Conservation (phyloP, 2,329 filamentous ascomycete species). For the Canariomyces notabilis region DNA sequence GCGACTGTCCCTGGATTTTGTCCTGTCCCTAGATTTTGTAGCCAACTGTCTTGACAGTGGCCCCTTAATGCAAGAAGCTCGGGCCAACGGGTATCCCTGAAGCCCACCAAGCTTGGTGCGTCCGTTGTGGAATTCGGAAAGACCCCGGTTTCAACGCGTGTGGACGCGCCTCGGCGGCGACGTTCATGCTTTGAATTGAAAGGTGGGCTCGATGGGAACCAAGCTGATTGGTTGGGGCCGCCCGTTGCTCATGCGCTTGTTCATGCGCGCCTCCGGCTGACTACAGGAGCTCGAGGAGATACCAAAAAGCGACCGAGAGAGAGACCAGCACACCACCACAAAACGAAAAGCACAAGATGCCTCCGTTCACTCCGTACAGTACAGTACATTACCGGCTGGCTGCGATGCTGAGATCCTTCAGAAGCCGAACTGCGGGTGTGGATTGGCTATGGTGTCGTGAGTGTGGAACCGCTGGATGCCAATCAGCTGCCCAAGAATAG, state of each 20-base stretch:
- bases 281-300: no score
- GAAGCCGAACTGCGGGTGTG: slow-evolving; percentile 1
- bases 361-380: not conserved
- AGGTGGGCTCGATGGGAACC: not conserved
- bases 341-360: not conserved
- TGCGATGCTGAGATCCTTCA: slow-evolving; percentile 1
- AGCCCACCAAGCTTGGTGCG: not conserved
- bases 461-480: slow-evolving; percentile 1
- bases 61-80: no score
- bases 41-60: no score
- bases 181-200: slow-evolving; percentile 10
- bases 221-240: slow-evolving; percentile 11
- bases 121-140: not conserved
- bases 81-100: not conserved
- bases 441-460: slow-evolving; percentile 13
- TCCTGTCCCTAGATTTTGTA: no score
- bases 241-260: slow-evolving; percentile 17
- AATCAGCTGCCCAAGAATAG: slow-evolving; percentile 14
- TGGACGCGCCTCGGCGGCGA: slow-evolving; percentile 3
- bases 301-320: no score
- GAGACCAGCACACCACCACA: no score
- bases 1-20: no score
- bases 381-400: no score
- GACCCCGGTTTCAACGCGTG: slow-evolving; percentile 5
- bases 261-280: no score